Base-by-base conservation (phyloP, 2,329 filamentous ascomycete genomes). In the Scortechinia acanthostroma region DNA sequence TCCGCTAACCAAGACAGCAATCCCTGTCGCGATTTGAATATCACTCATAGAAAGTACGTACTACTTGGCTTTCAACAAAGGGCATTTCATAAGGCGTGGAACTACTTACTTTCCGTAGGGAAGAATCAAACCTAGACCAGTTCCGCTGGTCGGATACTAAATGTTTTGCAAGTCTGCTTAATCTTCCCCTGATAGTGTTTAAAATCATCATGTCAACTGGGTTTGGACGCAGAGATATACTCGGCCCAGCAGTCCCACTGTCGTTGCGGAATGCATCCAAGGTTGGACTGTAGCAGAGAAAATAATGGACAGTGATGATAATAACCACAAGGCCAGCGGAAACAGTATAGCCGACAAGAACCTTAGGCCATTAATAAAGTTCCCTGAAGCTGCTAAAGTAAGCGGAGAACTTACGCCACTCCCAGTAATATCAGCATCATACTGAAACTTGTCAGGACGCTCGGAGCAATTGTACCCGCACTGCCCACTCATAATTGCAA, bases 1-100 rank as follows among this genome's bases (percentile, higher is more conserved):
- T 2, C 57, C 59, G 42, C 55, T 51, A n/a, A 56, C 37, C 0
- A 62, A 49, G 14, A 64, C 55, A 1, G 54, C 52, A 2, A 61
- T 21, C 0, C 58, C 55, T 1, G 58, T 62, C 3, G 62, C 43
- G 4, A 61, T 48, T 43, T 64, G 61, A 2, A 53, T 22, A 21
- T 63, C 60, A 37, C 55, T 47, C 16, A 49, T 40, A 6, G 20
- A 19, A 13, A 40, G 17, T 15, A 40, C 17, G 35, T n/a, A n/a
- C n/a, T 17, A 13, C 35, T 40, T 40, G 14, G n/a, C n/a, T n/a
- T 30, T 10, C n/a, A 10, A n/a, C 10, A 30, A 30, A n/a, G 25
- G 10, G 10, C 10, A 30, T 10, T n/a, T 30, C 10, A 30, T n/a
- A 30, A 30, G 25, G n/a, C 10, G 25, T 10, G 10, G n/a, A n/a